Evolutionary conservation across 2,329 filamentous ascomycete species (phyloP).

Genomic region (Dothidotthia symphoricarpi): DNA sequence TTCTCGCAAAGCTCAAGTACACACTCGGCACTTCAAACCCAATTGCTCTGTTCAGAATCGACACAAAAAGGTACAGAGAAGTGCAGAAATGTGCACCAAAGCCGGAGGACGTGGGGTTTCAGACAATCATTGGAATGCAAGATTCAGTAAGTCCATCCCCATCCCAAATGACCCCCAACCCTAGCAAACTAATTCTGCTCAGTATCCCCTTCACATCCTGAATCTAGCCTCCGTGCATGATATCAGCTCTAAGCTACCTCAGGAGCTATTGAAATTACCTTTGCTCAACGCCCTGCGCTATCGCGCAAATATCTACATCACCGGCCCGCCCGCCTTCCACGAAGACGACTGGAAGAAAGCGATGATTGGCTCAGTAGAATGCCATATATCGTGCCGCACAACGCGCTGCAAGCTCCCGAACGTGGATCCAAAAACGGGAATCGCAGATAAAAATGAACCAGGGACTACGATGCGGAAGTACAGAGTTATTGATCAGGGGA

Average conservation of each 20-base stretch:
- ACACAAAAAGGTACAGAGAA: slow-evolving; percentile 57
- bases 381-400: slow-evolving; percentile 62
- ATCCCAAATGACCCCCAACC: slow-evolving; percentile 6
- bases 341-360: slow-evolving; percentile 70
- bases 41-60: slow-evolving; percentile 67
- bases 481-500: slow-evolving; percentile 61
- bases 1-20: slow-evolving; percentile 61
- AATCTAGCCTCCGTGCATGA: slow-evolving; percentile 64
- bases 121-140: slow-evolving; percentile 66
- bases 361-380: slow-evolving; percentile 44
- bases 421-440: slow-evolving; percentile 62
- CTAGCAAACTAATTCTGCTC: neutral
- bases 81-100: slow-evolving; percentile 62
- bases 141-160: slow-evolving; percentile 57
- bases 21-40: slow-evolving; percentile 67
- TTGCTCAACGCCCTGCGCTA: slow-evolving; percentile 64
- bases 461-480: slow-evolving; percentile 58
- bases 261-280: slow-evolving; percentile 21
- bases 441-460: slow-evolving; percentile 56
- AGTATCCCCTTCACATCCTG: slow-evolving; percentile 70
- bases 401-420: slow-evolving; percentile 71
- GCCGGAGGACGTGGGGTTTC: slow-evolving; percentile 59
- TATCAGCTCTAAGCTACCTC: slow-evolving; percentile 57
- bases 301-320: slow-evolving; percentile 69
- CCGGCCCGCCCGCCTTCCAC: slow-evolving; percentile 62